Evolutionary conservation across 2,329 filamentous ascomycete species (phyloP).

Genomic region (Diaporthe capsici): DNA sequence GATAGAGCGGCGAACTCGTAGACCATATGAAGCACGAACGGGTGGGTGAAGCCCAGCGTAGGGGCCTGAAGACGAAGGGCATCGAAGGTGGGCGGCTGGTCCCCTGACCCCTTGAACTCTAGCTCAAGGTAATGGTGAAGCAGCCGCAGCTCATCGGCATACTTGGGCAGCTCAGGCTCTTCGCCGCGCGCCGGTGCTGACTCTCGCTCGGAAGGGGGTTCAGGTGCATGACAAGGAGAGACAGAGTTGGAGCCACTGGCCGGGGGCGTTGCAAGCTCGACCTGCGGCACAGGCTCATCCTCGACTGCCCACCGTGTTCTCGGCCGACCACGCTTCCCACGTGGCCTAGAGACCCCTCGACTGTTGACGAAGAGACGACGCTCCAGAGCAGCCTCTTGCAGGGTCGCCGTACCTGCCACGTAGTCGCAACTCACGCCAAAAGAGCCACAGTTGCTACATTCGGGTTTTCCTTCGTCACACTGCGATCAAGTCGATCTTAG

Average conservation of each 20-base stretch:
- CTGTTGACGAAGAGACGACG: not conserved
- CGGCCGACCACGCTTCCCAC: not conserved
- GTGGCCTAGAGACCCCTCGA: not conserved
- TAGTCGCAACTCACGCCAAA: not conserved
- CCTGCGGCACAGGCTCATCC: not conserved
- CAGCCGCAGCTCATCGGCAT: not conserved
- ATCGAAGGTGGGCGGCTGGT: slow-evolving; percentile 1
- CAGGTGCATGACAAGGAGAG: not conserved
- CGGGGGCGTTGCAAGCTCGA: not conserved
- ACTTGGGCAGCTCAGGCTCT: not conserved
- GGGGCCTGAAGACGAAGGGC: slow-evolving; percentile 7
- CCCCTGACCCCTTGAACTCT: not conserved
- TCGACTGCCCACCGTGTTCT: slow-evolving; percentile 1
- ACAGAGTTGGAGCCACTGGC: not conserved
- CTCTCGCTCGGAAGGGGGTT: not conserved
- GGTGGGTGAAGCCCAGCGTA: not conserved
- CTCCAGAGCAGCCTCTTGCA: not conserved
- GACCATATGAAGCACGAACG: not conserved
- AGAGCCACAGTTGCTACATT: not conserved
- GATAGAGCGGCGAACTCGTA: not conserved
- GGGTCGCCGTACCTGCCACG: not conserved
- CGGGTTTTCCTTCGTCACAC: not conserved
- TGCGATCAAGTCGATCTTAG: not conserved
- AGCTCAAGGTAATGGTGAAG: slow-evolving; percentile 2
- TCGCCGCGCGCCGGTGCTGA: not conserved